These are phyloP conservation scores for Backusella macrospora DNA, from an alignment of 192 early-diverging fungal species.

Conservation along the genomic window DNA sequence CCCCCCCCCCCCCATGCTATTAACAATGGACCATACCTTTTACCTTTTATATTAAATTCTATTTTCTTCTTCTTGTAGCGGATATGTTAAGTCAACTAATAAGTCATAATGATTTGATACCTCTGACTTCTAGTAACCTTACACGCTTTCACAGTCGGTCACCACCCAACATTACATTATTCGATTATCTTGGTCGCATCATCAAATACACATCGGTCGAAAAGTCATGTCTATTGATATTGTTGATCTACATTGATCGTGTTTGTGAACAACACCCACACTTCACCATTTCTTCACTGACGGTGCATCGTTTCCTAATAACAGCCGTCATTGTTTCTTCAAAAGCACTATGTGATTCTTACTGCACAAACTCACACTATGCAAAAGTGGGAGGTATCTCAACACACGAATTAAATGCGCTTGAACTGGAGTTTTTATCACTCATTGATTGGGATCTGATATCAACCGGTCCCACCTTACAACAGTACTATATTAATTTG, in stretches of 20 bases:
- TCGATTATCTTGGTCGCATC: conserved; percentile 89
- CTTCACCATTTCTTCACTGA: conserved; percentile 95
- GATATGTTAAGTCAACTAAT: conserved; percentile 63
- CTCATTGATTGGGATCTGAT: conserved; percentile 92
- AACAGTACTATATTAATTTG: conserved; percentile 92
- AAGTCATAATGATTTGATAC: conserved; percentile 62
- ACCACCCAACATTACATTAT: conserved; percentile 81
- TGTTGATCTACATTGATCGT: conserved; percentile 94
- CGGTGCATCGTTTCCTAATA: conserved; percentile 94
- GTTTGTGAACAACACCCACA: conserved; percentile 70
- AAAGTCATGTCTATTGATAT: conserved; percentile 80
- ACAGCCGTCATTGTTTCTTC: conserved; percentile 82
- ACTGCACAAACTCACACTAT: conserved; percentile 94
- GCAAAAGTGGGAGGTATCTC: conserved; percentile 96
- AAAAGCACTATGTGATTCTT: conserved; percentile 91
- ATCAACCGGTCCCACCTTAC: conserved; percentile 75
- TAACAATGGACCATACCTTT: too few species aligned
- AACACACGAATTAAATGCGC: conserved; percentile 89
- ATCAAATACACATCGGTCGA: conserved; percentile 92
- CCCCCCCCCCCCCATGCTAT: too few species aligned
- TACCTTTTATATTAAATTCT: too few species aligned
- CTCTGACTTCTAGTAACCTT: conserved; percentile 61
- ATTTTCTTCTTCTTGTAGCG: too few species aligned
- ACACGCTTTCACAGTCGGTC: conserved; percentile 96
- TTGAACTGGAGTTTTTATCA: conserved; percentile 88